A percentile compares a stretch with the other conserved stretches of the same genome.
Evolutionary conservation across 2,329 filamentous ascomycete species (phyloP).

Genomic region (Aspergillaceae sp.): DNA sequence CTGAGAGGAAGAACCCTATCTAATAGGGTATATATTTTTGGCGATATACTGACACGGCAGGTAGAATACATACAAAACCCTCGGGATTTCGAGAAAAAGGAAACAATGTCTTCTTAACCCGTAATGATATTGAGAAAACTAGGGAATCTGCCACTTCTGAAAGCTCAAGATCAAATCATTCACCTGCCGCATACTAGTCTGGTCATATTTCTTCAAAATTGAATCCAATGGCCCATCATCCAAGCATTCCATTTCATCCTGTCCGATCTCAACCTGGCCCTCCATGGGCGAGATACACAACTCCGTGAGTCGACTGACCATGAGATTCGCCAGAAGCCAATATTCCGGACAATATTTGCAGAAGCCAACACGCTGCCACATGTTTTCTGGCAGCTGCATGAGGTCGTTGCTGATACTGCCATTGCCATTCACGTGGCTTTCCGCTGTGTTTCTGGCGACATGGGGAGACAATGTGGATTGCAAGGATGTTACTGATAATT

Average conservation of each 20-base stretch:
- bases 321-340: constrained; percentile 28
- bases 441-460: neutral
- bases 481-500: constrained; percentile 6
- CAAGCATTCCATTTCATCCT: constrained; percentile 2
- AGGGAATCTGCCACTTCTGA: constrained; percentile 20
- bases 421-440: constrained; percentile 4
- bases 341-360: constrained; percentile 25
- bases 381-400: constrained; percentile 9
- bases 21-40: too few species aligned
- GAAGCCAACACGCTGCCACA: constrained; percentile 32
- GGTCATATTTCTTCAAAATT: constrained; percentile 29
- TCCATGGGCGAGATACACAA: constrained; percentile 1
- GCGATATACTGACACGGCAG: too few species aligned
- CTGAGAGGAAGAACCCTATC: too few species aligned
- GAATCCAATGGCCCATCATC: constrained; percentile 14
- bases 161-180: constrained; percentile 32
- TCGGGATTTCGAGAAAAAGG: too few species aligned
- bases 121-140: too few species aligned
- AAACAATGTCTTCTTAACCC: too few species aligned
- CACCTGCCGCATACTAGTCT: constrained; percentile 34
- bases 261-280: neutral
- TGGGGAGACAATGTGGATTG: neutral
- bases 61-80: too few species aligned
- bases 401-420: constrained; percentile 6
- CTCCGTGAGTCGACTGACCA: constrained; percentile 19